Percentiles rank a stretch among this genome's conserved stretches.
These are phyloP conservation scores for Chaetomium tenue DNA, from an alignment of 495 filamentous ascomycete genomes.

Conservation along the genomic window DNA sequence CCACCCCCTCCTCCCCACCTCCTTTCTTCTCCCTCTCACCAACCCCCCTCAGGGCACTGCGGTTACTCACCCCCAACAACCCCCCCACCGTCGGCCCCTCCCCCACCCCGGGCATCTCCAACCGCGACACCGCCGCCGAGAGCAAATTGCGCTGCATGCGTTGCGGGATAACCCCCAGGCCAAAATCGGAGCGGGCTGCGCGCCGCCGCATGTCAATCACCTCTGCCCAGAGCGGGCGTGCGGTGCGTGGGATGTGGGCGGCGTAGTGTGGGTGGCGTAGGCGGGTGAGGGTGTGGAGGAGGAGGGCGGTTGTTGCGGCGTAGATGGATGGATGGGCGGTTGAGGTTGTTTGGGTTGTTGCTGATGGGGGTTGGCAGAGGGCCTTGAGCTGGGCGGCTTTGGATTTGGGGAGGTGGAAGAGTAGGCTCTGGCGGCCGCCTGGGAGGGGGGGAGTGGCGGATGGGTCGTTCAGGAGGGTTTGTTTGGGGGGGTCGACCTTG, in stretches of 20 bases:
- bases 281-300: background rate
- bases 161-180: background rate
- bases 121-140: background rate
- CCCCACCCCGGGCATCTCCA: background rate
- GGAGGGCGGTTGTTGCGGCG: background rate
- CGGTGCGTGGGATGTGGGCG: background rate
- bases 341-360: too few relatives aligned
- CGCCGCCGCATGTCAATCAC: background rate
- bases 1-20: too few relatives aligned
- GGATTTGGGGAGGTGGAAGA: conserved; percentile 8
- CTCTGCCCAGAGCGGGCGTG: background rate
- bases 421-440: background rate
- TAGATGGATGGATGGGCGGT: background rate
- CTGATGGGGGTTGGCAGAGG: background rate
- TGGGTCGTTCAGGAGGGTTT: background rate
- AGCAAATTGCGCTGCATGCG: background rate
- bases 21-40: too few relatives aligned
- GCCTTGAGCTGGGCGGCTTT: background rate
- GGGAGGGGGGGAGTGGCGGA: background rate
- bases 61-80: background rate
- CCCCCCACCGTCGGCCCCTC: background rate
- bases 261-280: background rate
- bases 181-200: too few relatives aligned
- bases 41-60: too few relatives aligned
- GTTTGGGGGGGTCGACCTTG: background rate